These are phyloP conservation scores for Zoysia japonica DNA, from an alignment of 176 grass and related monocot species.

Conservation along the genomic window DNA sequence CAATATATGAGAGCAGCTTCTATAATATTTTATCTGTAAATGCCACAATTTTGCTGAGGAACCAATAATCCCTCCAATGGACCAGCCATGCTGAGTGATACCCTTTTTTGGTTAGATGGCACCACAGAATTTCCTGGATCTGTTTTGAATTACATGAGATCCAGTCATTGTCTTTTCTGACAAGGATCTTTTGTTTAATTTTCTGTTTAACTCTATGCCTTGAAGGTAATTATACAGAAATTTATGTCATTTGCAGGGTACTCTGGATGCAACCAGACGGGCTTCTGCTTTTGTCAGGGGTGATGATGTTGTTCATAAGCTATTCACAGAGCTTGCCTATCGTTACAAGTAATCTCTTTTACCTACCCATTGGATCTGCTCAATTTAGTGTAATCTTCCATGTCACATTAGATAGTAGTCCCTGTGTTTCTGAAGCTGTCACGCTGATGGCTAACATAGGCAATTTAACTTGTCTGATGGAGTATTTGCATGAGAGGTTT, in stretches of 20 bases:
- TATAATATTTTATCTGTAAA: neutral
- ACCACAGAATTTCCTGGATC: neutral
- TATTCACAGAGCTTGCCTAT: constrained; percentile 92
- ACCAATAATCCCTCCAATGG: neutral
- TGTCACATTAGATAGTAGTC: neutral
- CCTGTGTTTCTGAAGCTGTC: neutral
- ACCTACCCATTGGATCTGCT: neutral
- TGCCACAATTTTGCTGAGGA: neutral
- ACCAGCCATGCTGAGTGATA: neutral
- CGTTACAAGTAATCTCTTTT: constrained; percentile 70
- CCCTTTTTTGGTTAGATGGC: neutral
- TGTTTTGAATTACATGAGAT: neutral
- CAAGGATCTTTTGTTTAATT: neutral
- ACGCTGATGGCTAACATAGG: neutral
- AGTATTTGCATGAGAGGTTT: neutral
- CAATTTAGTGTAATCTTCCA: neutral
- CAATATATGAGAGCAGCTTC: no score
- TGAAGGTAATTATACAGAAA: neutral
- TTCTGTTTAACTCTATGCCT: neutral
- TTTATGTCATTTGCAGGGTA: constrained; percentile 51
- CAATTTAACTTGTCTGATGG: neutral
- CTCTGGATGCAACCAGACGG: constrained; percentile 60
- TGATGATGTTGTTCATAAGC: constrained; percentile 91
- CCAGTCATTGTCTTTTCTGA: neutral
- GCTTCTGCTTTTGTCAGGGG: constrained; percentile 87